Evolutionary conservation across 306 rosid species (phyloP).

Genomic region (Acmispon strigosus): DNA sequence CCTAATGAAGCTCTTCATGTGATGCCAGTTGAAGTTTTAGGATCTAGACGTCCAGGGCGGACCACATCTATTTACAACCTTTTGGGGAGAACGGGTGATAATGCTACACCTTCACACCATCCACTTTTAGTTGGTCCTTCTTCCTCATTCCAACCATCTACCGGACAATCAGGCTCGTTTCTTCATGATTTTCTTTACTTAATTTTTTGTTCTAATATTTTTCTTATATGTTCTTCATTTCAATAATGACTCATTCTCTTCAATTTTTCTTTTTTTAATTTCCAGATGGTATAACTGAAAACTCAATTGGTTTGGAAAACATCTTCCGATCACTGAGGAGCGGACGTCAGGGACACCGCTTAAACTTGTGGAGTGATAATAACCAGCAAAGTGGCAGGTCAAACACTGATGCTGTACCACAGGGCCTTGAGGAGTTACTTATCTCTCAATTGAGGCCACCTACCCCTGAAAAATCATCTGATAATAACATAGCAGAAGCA

Average conservation of each 20-base stretch:
- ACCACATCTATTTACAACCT: conserved; percentile 95
- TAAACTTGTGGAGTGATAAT: conserved; percentile 79
- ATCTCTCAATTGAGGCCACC: conserved; percentile 84
- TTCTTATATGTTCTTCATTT: not conserved
- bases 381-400: conserved; percentile 74
- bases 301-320: conserved; percentile 65
- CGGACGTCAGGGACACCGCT: conserved; percentile 92
- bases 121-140: conserved; percentile 87
- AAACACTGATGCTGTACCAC: conserved; percentile 54
- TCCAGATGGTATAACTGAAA: conserved; percentile 57
- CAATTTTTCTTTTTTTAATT: not conserved
- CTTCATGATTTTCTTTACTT: conserved; percentile 1
- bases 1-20: conserved; percentile 84
- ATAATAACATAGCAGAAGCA: conserved; percentile 30
- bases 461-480: conserved; percentile 51
- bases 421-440: conserved; percentile 89
- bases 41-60: conserved; percentile 91
- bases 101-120: conserved; percentile 69
- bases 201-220: not conserved
- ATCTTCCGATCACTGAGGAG: conserved; percentile 81
- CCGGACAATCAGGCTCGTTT: conserved; percentile 53
- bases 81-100: conserved; percentile 84
- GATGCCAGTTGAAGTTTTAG: conserved; percentile 97
- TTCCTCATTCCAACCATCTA: conserved; percentile 41
- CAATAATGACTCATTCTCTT: not conserved